Percentiles rank a stretch among this genome's conserved stretches.
Evolutionary conservation across 768 basidiomycete species (phyloP).

Genomic region (Suillus luteus): DNA sequence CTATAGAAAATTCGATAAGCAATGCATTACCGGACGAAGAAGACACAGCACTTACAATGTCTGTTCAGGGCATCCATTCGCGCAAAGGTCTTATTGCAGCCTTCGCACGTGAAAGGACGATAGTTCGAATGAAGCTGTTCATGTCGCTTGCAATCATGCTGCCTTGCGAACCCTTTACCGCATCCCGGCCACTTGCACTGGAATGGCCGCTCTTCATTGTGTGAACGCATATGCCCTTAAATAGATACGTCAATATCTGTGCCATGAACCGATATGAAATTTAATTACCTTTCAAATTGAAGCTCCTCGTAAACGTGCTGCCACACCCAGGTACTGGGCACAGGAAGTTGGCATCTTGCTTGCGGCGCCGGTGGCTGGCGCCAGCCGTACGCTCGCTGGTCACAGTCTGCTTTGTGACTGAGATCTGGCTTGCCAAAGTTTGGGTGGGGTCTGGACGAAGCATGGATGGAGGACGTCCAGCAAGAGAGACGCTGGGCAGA

Average conservation of each 20-base stretch:
- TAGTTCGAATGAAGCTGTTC: constrained; percentile 94
- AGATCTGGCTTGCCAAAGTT: constrained; percentile 11
- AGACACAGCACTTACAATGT: constrained; percentile 65
- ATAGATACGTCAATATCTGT: constrained; percentile 14
- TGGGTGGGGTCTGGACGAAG: constrained; percentile 16
- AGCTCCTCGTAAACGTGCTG: constrained; percentile 88
- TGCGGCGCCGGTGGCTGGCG: constrained; percentile 82
- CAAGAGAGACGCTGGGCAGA: constrained; percentile 39
- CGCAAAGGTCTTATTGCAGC: constrained; percentile 92
- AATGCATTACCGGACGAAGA: not conserved
- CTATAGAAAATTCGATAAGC: constrained; percentile 36
- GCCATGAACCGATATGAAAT: constrained; percentile 9
- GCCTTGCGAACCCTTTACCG: constrained; percentile 89
- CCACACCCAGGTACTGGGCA: constrained; percentile 85
- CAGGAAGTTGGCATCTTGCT: constrained; percentile 84
- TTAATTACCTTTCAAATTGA: constrained; percentile 82
- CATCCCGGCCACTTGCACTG: constrained; percentile 95
- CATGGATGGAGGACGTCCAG: constrained; percentile 22
- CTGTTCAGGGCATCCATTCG: constrained; percentile 93
- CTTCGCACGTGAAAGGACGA: constrained; percentile 89
- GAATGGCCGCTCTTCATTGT: constrained; percentile 94
- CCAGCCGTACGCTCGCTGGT: constrained; percentile 89
- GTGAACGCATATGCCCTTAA: constrained; percentile 88
- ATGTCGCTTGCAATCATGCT: constrained; percentile 96
- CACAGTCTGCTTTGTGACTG: constrained; percentile 74